These are phyloP conservation scores for Annona cherimola DNA, from an alignment of 164 flowering plant genomes.

Conservation along the genomic window DNA sequence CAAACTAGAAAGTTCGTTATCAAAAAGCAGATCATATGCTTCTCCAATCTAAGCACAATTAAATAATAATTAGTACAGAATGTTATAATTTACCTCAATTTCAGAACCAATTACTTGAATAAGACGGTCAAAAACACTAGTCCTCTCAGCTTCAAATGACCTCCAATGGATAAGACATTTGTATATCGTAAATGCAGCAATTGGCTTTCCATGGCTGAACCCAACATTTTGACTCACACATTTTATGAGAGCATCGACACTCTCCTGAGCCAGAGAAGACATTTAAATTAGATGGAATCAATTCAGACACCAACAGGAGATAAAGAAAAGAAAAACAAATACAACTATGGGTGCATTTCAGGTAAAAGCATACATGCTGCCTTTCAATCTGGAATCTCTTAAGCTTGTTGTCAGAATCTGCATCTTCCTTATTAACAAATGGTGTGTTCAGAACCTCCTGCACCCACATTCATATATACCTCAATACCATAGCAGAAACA, in stretches of 20 bases:
- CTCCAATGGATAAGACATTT: slow-evolving; percentile 67
- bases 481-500: background rate
- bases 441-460: slow-evolving; percentile 59
- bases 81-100: slow-evolving; percentile 39
- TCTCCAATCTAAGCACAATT: background rate
- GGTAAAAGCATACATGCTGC: slow-evolving; percentile 57
- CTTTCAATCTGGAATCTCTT: slow-evolving; percentile 67
- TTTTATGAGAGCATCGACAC: slow-evolving; percentile 76
- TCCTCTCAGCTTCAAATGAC: slow-evolving; percentile 65
- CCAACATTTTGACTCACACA: slow-evolving; percentile 81
- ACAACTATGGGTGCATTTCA: background rate
- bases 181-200: slow-evolving; percentile 62
- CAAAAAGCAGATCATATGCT: background rate
- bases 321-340: background rate
- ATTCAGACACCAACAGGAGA: background rate
- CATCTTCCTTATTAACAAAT: slow-evolving; percentile 42
- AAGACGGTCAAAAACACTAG: slow-evolving; percentile 69
- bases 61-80: background rate
- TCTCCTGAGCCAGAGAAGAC: slow-evolving; percentile 56
- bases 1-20: background rate
- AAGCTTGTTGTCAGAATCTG: slow-evolving; percentile 56
- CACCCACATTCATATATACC: slow-evolving; percentile 8
- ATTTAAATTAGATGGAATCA: background rate
- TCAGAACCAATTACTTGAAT: slow-evolving; percentile 69
- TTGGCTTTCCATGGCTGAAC: slow-evolving; percentile 69